A percentile compares a stretch with the other conserved stretches of the same genome.
Conservation (phyloP, 2,329 filamentous ascomycete species). For the Aspergillus piperis region DNA sequence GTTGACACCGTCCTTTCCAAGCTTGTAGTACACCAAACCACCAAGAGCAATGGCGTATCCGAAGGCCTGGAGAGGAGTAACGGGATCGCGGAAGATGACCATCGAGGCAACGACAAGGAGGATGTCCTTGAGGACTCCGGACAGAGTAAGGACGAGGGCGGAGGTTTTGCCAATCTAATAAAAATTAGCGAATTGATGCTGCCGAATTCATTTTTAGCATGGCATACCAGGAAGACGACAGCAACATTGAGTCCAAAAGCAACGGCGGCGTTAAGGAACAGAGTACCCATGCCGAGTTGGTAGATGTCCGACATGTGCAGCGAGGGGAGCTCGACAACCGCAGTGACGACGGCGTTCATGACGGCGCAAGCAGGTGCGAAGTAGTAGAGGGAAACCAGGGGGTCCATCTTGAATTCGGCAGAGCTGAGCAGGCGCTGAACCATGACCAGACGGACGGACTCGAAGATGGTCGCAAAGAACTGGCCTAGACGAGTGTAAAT, state of each 20-base stretch:
- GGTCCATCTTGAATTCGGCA: constrained; percentile 80
- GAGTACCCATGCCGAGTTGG: constrained; percentile 62
- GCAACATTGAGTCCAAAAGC: constrained; percentile 78
- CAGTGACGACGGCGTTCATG: constrained; percentile 70
- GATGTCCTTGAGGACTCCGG: constrained; percentile 81
- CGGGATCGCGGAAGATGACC: constrained; percentile 71
- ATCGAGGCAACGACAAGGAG: constrained; percentile 74
- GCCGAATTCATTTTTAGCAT: not conserved
- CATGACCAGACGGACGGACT: constrained; percentile 77
- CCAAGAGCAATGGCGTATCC: constrained; percentile 72
- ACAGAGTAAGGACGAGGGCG: constrained; percentile 77
- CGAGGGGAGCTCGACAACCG: constrained; percentile 63
- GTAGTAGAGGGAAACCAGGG: constrained; percentile 83
- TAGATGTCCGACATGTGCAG: constrained; percentile 74
- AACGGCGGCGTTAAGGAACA: constrained; percentile 70
- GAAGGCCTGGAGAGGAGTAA: constrained; percentile 68
- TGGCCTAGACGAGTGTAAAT: constrained; percentile 69
- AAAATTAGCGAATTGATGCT: constrained; percentile 12
- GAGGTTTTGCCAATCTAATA: constrained; percentile 79
- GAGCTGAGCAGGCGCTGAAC: constrained; percentile 75
- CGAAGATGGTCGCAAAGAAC: constrained; percentile 71
- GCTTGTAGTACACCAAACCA: constrained; percentile 66
- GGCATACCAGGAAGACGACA: constrained; percentile 74
- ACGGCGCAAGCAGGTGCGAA: constrained; percentile 78
- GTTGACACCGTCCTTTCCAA: constrained; percentile 41